These are phyloP conservation scores for Platanthera zijinensis DNA, from an alignment of 106 monocot species.

Conservation along the genomic window DNA sequence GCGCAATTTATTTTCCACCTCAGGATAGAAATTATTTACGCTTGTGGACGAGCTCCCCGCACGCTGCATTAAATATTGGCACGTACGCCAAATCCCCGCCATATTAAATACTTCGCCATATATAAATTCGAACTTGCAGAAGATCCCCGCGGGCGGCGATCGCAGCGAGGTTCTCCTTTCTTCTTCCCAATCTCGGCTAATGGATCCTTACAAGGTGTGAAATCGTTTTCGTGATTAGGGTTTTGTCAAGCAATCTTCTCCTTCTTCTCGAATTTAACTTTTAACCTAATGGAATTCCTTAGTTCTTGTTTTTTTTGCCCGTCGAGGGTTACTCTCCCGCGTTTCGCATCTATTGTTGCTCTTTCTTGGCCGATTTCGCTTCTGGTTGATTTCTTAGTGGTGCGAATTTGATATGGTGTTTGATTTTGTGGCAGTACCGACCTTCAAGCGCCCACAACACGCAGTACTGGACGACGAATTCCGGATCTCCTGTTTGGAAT, in stretches of 20 bases:
- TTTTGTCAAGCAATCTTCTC: neutral
- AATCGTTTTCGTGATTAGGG: neutral
- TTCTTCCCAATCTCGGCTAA: constrained; percentile 4
- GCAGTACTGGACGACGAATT: constrained; percentile 81
- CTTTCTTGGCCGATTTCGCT: neutral
- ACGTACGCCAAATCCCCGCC: neutral
- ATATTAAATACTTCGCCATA: neutral
- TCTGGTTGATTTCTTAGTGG: neutral
- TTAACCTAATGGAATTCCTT: neutral
- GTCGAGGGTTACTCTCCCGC: neutral
- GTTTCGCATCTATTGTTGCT: neutral
- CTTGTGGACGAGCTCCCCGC: neutral
- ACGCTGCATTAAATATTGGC: neutral
- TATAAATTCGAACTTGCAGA: neutral
- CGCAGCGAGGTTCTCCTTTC: neutral
- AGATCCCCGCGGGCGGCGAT: neutral
- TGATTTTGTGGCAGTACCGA: constrained; percentile 43
- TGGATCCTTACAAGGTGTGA: constrained; percentile 73
- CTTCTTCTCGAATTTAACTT: neutral
- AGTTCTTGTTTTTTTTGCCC: neutral
- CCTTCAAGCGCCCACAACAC: constrained; percentile 76
- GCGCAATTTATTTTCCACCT: too few relatives aligned
- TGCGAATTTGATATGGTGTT: neutral
- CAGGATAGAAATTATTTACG: neutral
- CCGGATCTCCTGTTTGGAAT: constrained; percentile 97